These are phyloP conservation scores for Ganoderma lingzhi DNA, from an alignment of 1,284 basidiomycete genomes.

Conservation along the genomic window DNA sequence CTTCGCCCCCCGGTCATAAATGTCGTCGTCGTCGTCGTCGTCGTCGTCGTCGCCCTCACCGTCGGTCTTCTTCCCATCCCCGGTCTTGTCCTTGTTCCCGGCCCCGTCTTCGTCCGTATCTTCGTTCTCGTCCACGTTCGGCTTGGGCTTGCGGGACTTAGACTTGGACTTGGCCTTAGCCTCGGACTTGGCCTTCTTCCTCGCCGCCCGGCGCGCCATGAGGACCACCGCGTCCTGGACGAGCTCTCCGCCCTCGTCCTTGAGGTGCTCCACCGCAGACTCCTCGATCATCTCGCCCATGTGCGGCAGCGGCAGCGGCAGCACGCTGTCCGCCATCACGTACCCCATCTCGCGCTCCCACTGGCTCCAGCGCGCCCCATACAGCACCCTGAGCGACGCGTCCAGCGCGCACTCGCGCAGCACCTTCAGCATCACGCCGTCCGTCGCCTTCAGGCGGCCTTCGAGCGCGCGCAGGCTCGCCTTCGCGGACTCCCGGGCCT, in stretches of 20 bases:
- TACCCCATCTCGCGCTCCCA: not conserved
- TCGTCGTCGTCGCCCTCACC: not conserved
- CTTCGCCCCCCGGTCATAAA: not conserved
- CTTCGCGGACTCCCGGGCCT: not conserved
- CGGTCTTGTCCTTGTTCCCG: not conserved
- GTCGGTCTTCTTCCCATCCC: not conserved
- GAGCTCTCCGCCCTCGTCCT: conserved; percentile 2
- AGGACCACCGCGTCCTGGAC: not conserved
- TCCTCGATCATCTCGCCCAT: not conserved
- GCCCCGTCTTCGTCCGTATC: not conserved
- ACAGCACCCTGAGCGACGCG: conserved; percentile 25
- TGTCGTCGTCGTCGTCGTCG: not conserved
- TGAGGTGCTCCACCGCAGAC: conserved; percentile 1
- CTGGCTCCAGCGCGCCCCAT: conserved; percentile 3
- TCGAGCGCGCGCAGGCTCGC: conserved; percentile 14
- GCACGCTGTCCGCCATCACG: conserved; percentile 17
- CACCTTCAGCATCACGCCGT: conserved; percentile 22
- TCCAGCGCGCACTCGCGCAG: conserved; percentile 20
- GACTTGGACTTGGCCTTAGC: no score
- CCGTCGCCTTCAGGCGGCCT: conserved; percentile 38
- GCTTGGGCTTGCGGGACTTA: no score
- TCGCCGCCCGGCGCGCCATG: not conserved
- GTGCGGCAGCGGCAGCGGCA: conserved; percentile 11
- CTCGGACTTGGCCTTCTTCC: not conserved
- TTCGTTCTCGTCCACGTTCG: not conserved